These are phyloP conservation scores for Leccinum huronense DNA, from an alignment of 1,284 basidiomycete genomes.

Conservation along the genomic window DNA sequence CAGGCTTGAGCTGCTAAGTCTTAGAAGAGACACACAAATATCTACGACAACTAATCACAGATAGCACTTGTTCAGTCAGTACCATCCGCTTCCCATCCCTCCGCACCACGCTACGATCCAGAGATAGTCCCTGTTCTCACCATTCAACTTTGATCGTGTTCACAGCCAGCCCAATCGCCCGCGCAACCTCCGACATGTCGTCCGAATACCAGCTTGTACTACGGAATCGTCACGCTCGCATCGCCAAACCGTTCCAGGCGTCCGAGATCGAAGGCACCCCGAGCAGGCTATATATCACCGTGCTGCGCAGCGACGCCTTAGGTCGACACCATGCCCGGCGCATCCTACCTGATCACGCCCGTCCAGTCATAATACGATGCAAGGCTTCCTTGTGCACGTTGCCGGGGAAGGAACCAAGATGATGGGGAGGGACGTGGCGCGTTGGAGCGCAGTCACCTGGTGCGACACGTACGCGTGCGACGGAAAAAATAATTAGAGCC, in stretches of 20 bases:
- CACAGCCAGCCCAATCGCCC: conserved; percentile 79
- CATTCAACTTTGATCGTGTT: conserved; percentile 79
- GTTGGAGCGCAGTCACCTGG: conserved; percentile 81
- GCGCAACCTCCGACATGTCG: conserved; percentile 72
- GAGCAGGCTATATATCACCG: conserved; percentile 82
- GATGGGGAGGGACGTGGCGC: conserved; percentile 79
- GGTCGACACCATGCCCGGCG: conserved; percentile 64
- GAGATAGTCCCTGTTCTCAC: conserved; percentile 94
- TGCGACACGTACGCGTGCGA: conserved; percentile 72
- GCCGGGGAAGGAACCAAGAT: conserved; percentile 94
- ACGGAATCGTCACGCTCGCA: conserved; percentile 91
- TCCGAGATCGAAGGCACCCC: conserved; percentile 62
- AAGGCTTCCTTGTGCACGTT: conserved; percentile 72
- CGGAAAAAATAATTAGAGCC: conserved; percentile 48
- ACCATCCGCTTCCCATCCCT: conserved; percentile 16
- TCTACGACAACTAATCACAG: too few relatives aligned
- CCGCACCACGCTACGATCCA: conserved; percentile 70
- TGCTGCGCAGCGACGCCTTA: conserved; percentile 63
- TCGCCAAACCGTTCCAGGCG: conserved; percentile 79
- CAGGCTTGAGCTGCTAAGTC: too few relatives aligned
- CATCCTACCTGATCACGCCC: conserved; percentile 83
- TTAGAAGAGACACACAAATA: too few relatives aligned
- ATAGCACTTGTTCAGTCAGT: too few relatives aligned
- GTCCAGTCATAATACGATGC: conserved; percentile 96
- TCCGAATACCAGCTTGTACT: conserved; percentile 79